Conservation (phyloP, 805 yeast genomes). For the Starmerella asiatica region DNA sequence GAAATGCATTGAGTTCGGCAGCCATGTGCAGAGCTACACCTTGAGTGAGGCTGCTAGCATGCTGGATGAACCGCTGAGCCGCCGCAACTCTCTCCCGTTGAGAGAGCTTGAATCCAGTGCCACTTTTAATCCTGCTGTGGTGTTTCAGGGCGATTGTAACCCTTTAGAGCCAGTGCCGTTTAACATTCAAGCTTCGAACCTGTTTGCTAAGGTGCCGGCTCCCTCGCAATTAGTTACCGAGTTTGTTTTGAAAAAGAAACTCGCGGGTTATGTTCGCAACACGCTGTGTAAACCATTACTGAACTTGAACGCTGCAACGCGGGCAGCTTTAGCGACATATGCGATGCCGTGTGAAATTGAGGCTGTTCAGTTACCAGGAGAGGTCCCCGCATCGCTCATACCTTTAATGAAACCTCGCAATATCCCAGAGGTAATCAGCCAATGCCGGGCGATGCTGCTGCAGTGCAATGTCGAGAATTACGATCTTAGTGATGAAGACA, state of each 20-base stretch:
- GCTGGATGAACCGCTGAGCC: not conserved
- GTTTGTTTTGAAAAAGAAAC: constrained; percentile 54
- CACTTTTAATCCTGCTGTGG: not conserved
- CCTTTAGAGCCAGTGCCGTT: not conserved
- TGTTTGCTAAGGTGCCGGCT: constrained; percentile 59
- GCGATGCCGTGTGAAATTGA: constrained; percentile 54
- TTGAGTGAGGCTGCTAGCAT: not conserved
- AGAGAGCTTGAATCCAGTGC: not conserved
- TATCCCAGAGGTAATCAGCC: too few relatives aligned
- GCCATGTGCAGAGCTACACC: too few relatives aligned
- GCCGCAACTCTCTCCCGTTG: not conserved
- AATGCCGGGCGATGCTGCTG: too few relatives aligned
- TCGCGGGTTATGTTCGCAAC: constrained; percentile 37
- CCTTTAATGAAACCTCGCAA: too few relatives aligned
- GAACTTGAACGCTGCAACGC: constrained; percentile 18
- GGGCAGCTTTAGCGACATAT: constrained; percentile 30
- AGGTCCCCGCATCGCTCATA: constrained; percentile 44
- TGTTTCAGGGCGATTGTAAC: not conserved
- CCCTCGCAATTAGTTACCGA: constrained; percentile 50
- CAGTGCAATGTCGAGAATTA: too few relatives aligned
- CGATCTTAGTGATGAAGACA: not conserved
- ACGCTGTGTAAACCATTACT: constrained; percentile 30
- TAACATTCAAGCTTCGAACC: not conserved
- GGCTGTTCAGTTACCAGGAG: constrained; percentile 40
- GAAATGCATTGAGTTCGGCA: constrained; percentile 3